phyloP scores from a whole-genome alignment of 1,139 yeast genomes.

The Nakaseomyces sp. region DNA sequence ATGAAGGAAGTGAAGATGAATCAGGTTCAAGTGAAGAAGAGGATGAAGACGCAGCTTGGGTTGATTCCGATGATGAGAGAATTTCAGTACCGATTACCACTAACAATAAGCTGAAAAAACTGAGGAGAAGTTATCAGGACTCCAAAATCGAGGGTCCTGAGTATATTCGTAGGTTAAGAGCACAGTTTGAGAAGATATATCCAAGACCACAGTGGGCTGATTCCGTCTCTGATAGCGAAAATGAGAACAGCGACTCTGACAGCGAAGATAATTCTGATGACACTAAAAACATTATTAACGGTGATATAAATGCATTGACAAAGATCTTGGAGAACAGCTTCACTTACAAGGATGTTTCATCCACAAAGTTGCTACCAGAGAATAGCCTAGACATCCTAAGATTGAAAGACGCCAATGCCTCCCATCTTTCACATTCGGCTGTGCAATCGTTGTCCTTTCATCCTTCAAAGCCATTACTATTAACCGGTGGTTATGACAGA shows the following conservation, averaged over 20 bases:
- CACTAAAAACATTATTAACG: conserved; percentile 30
- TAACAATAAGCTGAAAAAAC: conserved; percentile 58
- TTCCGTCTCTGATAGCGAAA: conserved; percentile 30
- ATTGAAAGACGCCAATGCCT: conserved; percentile 75
- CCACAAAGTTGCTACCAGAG: conserved; percentile 58
- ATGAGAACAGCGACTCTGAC: conserved; percentile 28
- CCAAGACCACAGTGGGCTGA: conserved; percentile 85
- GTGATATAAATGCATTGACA: conserved; percentile 49
- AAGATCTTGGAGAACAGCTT: conserved; percentile 53
- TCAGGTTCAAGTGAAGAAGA: conserved; percentile 32
- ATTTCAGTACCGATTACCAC: conserved; percentile 51
- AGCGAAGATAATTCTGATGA: conserved; percentile 32
- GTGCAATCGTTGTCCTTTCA: conserved; percentile 82
- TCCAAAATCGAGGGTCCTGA: conserved; percentile 51
- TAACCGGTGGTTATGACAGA: conserved; percentile 90
- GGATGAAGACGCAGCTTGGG: conserved; percentile 61
- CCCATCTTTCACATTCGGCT: conserved; percentile 62
- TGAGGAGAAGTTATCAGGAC: conserved; percentile 59
- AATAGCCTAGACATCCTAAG: conserved; percentile 64
- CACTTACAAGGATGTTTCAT: conserved; percentile 43
- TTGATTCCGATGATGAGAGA: conserved; percentile 84
- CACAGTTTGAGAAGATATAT: conserved; percentile 79
- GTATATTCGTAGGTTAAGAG: conserved; percentile 63
- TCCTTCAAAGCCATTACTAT: conserved; percentile 67
- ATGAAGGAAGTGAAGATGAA: conserved; percentile 28